Evolutionary conservation across 1,139 yeast genomes (phyloP), one percentile per base, ranked within the genome.

Genomic region (Yamadazyma friedrichii): DNA sequence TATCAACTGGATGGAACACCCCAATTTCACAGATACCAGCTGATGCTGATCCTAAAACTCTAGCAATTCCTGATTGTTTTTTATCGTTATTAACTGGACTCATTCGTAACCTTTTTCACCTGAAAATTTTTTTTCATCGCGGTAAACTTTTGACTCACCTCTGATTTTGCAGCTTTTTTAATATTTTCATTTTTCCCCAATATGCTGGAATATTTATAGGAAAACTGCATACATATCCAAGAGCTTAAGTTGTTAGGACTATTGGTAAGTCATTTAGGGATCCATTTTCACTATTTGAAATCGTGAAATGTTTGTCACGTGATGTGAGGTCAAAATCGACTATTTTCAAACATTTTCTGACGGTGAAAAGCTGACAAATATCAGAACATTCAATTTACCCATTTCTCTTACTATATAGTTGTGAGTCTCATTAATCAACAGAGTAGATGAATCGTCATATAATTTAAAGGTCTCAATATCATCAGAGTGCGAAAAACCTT

Each of bases 1-100:
- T 93, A 69, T 93, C 99, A 35, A 93, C 98, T 17, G 99, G 99
- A 67, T 93, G 99, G 81, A 93, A 93, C 31, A 94, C 95, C 46
- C 87, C 95, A 56, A 93, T 84, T 67, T 93, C 99, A 59, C 95
- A 81, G 59, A 93, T 88, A 55, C 98, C 99, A 29, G 99, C 98
- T 28, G 96, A 78, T 20, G 98, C 98, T 25, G 98, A 91, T 35
- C 99, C 99, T 43, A 91, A 74, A 38, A 94, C 84, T 65, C 98
- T 82, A 57, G 99, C 96, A 41, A 74, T 53, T 43, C 88, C 98
- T 36, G 95, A 83, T 69, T 89, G 95, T 67, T 87, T 88, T 70
- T 83, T 84, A 61, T 89, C 96, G 36, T 66, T 48, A 37, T 70
- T 59, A 42, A 75, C 64, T 41, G 80, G 78, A 40, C 84, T 76